These are phyloP conservation scores for Omphalea diandra DNA, from an alignment of 441 rosid genomes.

Conservation along the genomic window DNA sequence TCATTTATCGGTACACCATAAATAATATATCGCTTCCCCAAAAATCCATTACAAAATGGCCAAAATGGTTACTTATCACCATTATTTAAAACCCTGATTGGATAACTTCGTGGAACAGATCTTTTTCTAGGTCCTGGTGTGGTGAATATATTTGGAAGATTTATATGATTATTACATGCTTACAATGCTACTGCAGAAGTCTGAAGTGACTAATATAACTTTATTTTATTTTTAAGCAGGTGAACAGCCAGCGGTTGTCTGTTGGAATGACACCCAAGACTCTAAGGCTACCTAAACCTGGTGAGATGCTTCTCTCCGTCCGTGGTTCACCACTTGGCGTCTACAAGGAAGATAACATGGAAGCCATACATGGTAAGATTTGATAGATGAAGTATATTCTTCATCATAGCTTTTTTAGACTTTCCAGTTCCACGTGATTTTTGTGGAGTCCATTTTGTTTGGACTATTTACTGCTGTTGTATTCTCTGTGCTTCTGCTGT, in stretches of 20 bases:
- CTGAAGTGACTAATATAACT: neutral
- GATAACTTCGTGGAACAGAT: neutral
- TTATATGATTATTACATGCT: neutral
- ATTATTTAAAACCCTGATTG: too few relatives aligned
- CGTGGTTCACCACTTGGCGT: slow-evolving; percentile 90
- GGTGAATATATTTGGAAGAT: neutral
- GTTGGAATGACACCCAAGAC: slow-evolving; percentile 89
- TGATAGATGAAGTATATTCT: neutral
- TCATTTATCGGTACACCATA: too few relatives aligned
- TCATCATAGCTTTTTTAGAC: neutral
- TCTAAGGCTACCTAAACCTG: slow-evolving; percentile 70
- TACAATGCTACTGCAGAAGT: slow-evolving; percentile 1
- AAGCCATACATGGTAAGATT: slow-evolving; percentile 67
- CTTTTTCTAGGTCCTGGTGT: neutral
- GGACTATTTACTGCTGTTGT: neutral
- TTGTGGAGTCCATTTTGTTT: neutral
- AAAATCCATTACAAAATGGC: too few relatives aligned
- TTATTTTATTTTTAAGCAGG: slow-evolving; percentile 40
- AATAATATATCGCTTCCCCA: too few relatives aligned
- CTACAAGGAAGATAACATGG: slow-evolving; percentile 85
- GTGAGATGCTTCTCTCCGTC: slow-evolving; percentile 86
- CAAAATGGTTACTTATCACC: too few relatives aligned
- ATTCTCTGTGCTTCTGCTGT: neutral
- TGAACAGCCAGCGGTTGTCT: slow-evolving; percentile 72
- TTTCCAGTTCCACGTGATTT: neutral